Base-by-base conservation (phyloP, 169 alveolate genomes). In the Plasmodium gallinaceum region DNA sequence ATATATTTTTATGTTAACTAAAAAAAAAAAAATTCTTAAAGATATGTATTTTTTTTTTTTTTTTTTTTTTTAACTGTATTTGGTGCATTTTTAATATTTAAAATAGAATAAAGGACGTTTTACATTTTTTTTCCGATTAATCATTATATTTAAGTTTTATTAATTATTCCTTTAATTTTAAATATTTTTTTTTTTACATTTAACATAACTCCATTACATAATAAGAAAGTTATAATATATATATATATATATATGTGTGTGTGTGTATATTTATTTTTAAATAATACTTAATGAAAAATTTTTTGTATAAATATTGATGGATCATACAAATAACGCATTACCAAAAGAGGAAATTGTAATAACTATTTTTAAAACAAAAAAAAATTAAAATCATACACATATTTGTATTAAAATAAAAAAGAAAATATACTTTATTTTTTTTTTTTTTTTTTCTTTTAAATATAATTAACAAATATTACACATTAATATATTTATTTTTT, bases 221-320 rank as follows among this genome's bases (percentile, higher is more conserved):
- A 32, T 2, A 32, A 32, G 6, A 32, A 32, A 32, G 20, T 46
- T 74, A 22, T 20, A 14, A 46, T 71, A 61, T 73, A 24, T 57
- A 58, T n/a, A 7, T 24, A 60, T 18, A 20, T 26, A 72, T 72
- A 24, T 43, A 54, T 52, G 10, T 52, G 18, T 74, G n/a, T 58
- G 32, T 16, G 45, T 43, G 57, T n/a, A 26, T 52, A 9, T 9
- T 52, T 52, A 9, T 46, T 46, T 37, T 12, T 64, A 20, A 54
- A 43, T 54, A 58, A 39, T n/a, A 74, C 57, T 74, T 57, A 57
- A 74, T 74, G 51, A 57, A 39, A 57, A 16, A 9, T 45, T 32
- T 74, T 58, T 57, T 57, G 57, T 46, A 18, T 10, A 57, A 57
- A 57, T 74, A 76, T 76, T 65, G 64, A 76, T 48, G 76, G 46